A percentile compares a stretch with the other conserved stretches of the same genome.
Conservation (phyloP, 176 grass and related monocot species). For the Triticum turgidum region DNA sequence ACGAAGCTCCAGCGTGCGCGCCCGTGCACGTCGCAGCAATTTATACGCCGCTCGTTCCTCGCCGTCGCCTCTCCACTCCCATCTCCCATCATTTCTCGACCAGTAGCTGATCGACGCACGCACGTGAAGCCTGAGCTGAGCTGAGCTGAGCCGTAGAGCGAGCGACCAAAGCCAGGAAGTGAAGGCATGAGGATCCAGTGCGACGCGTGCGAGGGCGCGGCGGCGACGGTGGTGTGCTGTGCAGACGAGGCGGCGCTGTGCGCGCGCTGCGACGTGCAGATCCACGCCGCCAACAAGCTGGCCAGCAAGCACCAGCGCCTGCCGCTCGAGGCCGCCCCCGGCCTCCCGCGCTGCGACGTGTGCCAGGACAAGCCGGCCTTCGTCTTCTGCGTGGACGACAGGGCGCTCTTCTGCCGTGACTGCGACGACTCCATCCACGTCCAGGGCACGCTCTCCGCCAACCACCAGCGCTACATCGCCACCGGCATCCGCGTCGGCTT, state of each 20-base stretch:
- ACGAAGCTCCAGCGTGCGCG: neutral
- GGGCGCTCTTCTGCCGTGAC: constrained; percentile 96
- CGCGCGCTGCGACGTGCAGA: constrained; percentile 65
- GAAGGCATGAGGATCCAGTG: constrained; percentile 76
- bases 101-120: neutral
- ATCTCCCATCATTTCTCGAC: neutral
- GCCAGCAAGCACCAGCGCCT: constrained; percentile 82
- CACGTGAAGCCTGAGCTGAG: neutral
- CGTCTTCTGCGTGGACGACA: constrained; percentile 96
- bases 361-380: constrained; percentile 95
- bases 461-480: constrained; percentile 86
- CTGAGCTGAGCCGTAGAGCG: neutral
- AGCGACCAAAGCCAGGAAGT: neutral
- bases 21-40: constrained; percentile 1
- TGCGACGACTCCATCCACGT: constrained; percentile 96
- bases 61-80: neutral
- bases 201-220: constrained; percentile 67
- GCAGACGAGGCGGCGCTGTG: constrained; percentile 90
- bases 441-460: constrained; percentile 71
- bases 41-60: constrained; percentile 22
- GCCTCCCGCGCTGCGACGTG: constrained; percentile 72
- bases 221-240: constrained; percentile 77
- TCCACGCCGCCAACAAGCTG: constrained; percentile 82
- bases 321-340: constrained; percentile 31
- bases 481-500: constrained; percentile 84